These are phyloP conservation scores for Pseudocercospora crystallina DNA, from an alignment of 2,329 filamentous ascomycete genomes.

Conservation along the genomic window DNA sequence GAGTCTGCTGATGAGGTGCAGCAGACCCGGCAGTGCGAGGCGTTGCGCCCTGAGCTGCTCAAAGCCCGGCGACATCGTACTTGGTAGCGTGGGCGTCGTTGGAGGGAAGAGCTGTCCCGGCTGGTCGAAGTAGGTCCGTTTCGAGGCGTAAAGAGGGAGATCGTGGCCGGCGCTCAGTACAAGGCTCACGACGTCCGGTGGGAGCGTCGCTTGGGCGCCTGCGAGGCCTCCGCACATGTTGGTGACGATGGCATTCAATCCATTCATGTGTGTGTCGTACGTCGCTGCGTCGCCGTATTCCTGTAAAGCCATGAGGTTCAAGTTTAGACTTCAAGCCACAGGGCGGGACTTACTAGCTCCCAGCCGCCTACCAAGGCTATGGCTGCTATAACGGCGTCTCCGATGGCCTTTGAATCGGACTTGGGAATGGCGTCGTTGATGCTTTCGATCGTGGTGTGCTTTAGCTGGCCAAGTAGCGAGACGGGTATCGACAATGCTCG, in stretches of 20 bases:
- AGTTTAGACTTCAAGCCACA: constrained; percentile 9
- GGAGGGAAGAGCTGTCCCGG: not conserved
- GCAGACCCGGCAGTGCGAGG: constrained; percentile 16
- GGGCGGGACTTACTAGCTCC: constrained; percentile 21
- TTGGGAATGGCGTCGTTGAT: constrained; percentile 19
- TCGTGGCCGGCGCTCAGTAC: constrained; percentile 21
- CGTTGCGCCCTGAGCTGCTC: constrained; percentile 12
- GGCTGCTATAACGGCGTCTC: constrained; percentile 20
- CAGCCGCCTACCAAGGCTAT: constrained; percentile 23
- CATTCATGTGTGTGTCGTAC: constrained; percentile 25
- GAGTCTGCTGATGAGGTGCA: constrained; percentile 14
- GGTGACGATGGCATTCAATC: constrained; percentile 20
- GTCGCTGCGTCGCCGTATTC: constrained; percentile 19
- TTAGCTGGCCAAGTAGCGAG: constrained; percentile 18
- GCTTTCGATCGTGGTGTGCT: constrained; percentile 19
- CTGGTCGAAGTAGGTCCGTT: constrained; percentile 15
- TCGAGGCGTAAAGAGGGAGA: constrained; percentile 17
- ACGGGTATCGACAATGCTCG: constrained; percentile 12
- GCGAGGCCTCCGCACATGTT: constrained; percentile 20
- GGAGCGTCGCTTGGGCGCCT: constrained; percentile 11
- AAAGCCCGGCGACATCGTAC: constrained; percentile 11
- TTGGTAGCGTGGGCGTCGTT: constrained; percentile 3
- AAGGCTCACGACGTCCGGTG: constrained; percentile 13
- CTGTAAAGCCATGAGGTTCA: constrained; percentile 10
- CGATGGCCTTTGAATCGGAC: constrained; percentile 9